Base-by-base conservation (phyloP, 2,329 filamentous ascomycete genomes). In the Penicillium sp. region DNA sequence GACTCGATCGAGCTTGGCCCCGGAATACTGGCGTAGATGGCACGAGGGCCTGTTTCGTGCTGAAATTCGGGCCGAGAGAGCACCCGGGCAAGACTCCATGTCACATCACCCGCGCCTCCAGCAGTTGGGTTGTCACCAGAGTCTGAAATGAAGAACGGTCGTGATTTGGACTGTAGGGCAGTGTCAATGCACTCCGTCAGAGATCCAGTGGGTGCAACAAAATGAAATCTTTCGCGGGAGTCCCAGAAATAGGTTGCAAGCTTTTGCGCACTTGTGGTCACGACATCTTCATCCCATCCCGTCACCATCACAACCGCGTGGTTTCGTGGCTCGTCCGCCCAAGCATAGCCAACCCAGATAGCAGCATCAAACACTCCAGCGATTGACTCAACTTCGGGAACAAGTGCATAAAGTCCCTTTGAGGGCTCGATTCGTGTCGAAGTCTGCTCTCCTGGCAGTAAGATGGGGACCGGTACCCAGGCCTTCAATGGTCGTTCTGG, bases 51-150 rank as follows among this genome's bases (percentile, higher is more conserved):
- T 0, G 70, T 59, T 0, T 63, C 47, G 0, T 66, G 49, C 45
- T 72, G 67, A 44, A 81, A 78, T 56, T 81, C 79, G 0, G 74
- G 65, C 4, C 78, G 71, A 15, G 63, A 67, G 8, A 82, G 70
- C 15, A 82, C 61, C 45, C 74, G 67, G 0, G 72, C 72, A 5
- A 82, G 61, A 0, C 77, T 76, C 78, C 79, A 82, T 0, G 79
- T 81, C 15, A 82, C 75, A 57, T 82, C 79, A 0, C 80, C 80
- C 0, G 79, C 78, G 0, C 79, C 80, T 5, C 80, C 80, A 1
- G 80, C 80, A 0, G 80, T 82, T 6, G 79, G 80, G 47, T 82
- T 82, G 52, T 82, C 80, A 0, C 79, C 80, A 1, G 79, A 81
- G 61, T 82, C 80, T 0, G 79, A 82, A 51, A 82, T 77, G 60